Evolutionary conservation across 2,329 filamentous ascomycete genomes (phyloP), one percentile per base, ranked within the genome.

Genomic region (Hypoxylon sp.): DNA sequence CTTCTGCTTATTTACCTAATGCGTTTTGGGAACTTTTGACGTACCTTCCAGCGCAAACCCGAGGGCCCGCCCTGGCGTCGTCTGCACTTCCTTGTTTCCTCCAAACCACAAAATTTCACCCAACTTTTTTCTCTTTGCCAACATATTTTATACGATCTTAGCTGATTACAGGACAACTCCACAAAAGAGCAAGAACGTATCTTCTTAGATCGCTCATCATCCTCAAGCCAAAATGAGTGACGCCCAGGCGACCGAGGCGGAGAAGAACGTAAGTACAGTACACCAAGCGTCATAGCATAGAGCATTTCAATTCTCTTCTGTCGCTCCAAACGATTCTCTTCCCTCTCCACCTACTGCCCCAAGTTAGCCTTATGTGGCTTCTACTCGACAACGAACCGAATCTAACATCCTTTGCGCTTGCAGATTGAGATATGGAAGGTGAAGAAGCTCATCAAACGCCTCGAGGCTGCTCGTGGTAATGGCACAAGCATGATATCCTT

Each of bases 401-500:
- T 17, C 63, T 66, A 57, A 66, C 57, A 19, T n/a, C 9, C 7
- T n/a, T 19, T 29, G 26, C 45, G 41, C 25, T 35, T 34, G 63
- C 63, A 85, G 82, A 88, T 88, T 68, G 84, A 88, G 76, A 88
- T 87, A 79, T 92, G 89, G 90, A 97, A 99, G 88, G 92, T 99
- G 71, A 99, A 99, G 84, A 99, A 99, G 82, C 81, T 99, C 71
- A 96, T 99, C 79, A 99, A 97, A 79, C 90, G 94, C 68, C 90
- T 99, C 67, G 94, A 97, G 77, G 89, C 91, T 59, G 95, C 95
- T 65, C 85, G 95, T 73, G 94, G 94, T 73, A 99, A 99, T 84
- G 94, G 94, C 78, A 99, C 94, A 61, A 93, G 88, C 79, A 99
- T 99, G 94, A 99, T 99, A 76, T 97, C 93, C 61, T 84, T 99